Evolutionary conservation across 768 basidiomycete species (phyloP), one percentile per base, ranked within the genome.

Genomic region (Auricularia heimuer): DNA sequence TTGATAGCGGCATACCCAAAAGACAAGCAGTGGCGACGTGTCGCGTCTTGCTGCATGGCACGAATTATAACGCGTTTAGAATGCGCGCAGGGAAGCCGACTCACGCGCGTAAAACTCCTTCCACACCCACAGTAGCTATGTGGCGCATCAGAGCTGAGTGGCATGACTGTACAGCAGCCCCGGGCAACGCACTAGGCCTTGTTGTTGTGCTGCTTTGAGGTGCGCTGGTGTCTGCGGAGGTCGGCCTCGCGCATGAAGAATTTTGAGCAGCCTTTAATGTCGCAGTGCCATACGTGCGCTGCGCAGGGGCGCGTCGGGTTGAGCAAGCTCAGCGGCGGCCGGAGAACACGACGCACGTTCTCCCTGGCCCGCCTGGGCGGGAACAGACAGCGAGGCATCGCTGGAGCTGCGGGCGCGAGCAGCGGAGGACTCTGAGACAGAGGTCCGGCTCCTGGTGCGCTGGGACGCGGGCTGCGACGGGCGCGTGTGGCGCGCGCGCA

Each of bases 211-310:
- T 82, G 74, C 73, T 89, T 91, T 29, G 89, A 90, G 37, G 89
- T 91, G 72, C 88, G 79, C 72, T 90, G 89, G 73, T 91, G 89
- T 70, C 89, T 73, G 78, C 90, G 90, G 68, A 91, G 76, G 78
- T 91, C 89, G 16, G 89, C 89, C 74, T 91, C 89, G 63, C 89
- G 82, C 58, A 87, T 89, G 71, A 91, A 91, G 72, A 88, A 84
- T 75, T 90, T 91, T 76, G 83, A 85, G 76, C 89, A 91, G 36
- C 88, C 89, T 71, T 86, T 83, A 72, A 91, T 90, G 73, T 84
- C 85, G 79, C 89, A 91, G 6, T 89, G 88, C 89, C 89, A 91
- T 60, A 85, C 72, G 29, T 60, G 56, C 24, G 56, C 56, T 60
- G 56, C 56, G 24, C 10, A 1, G 14, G 21, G 11, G 21, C 56